phyloP scores from a whole-genome alignment of 2,329 filamentous ascomycete genomes.

The Hymenoscyphus albidus region DNA sequence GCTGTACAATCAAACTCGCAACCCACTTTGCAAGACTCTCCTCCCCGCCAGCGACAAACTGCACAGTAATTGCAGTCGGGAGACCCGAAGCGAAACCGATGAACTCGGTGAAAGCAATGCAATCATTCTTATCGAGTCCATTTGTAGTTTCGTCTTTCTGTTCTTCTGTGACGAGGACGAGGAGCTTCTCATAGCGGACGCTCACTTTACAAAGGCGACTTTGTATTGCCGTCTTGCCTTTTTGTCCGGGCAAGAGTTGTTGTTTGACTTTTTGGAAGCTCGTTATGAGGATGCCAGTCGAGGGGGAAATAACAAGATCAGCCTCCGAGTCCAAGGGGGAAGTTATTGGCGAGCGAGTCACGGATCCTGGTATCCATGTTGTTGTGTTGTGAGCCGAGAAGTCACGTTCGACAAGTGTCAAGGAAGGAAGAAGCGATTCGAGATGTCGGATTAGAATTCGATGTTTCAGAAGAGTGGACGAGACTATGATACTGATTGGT shows the following conservation, averaged over 20 bases:
- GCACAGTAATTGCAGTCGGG: slow-evolving; percentile 38
- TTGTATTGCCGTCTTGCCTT: slow-evolving; percentile 45
- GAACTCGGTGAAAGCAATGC: slow-evolving; percentile 32
- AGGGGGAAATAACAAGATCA: slow-evolving; percentile 69
- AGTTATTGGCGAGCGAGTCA: slow-evolving; percentile 35
- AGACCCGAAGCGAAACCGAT: slow-evolving; percentile 36
- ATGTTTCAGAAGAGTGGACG: slow-evolving; percentile 42
- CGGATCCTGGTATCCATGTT: slow-evolving; percentile 35
- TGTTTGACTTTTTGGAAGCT: slow-evolving; percentile 71
- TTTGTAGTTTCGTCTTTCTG: slow-evolving; percentile 42
- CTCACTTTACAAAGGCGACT: slow-evolving; percentile 52
- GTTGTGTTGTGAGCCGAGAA: slow-evolving; percentile 42
- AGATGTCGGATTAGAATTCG: slow-evolving; percentile 49
- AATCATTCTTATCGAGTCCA: slow-evolving; percentile 27
- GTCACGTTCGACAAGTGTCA: slow-evolving; percentile 59
- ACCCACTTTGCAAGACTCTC: slow-evolving; percentile 53
- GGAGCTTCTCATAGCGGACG: slow-evolving; percentile 60
- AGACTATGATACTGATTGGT: slow-evolving; percentile 47
- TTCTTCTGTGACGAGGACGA: slow-evolving; percentile 63
- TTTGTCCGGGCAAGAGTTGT: slow-evolving; percentile 61
- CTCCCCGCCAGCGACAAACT: slow-evolving; percentile 49
- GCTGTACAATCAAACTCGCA: slow-evolving; percentile 46
- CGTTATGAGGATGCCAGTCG: slow-evolving; percentile 65
- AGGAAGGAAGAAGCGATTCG: slow-evolving; percentile 44
- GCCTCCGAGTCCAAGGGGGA: slow-evolving; percentile 54